A percentile compares a stretch with the other conserved stretches of the same genome.
phyloP scores from a whole-genome alignment of 2,329 filamentous ascomycete genomes.

The Xylariaceae sp. region DNA sequence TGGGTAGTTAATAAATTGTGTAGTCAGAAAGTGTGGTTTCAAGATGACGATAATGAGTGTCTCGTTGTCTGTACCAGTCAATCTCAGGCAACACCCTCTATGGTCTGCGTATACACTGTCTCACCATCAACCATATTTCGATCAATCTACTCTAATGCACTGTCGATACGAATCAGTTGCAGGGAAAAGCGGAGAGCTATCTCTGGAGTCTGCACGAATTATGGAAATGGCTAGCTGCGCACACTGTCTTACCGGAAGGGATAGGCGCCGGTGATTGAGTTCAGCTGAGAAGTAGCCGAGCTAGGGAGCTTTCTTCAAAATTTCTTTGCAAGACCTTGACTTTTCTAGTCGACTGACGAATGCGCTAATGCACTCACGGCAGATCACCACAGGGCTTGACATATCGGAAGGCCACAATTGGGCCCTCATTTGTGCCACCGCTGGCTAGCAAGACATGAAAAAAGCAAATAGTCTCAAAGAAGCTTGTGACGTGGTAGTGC shows the following conservation, averaged over 20 bases:
- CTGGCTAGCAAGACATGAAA: conserved; percentile 13
- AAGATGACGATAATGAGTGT: neutral
- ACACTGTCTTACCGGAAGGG: conserved; percentile 3
- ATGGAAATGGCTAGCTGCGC: conserved; percentile 1
- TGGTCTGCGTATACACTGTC: too few species aligned
- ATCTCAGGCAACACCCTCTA: neutral
- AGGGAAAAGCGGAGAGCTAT: neutral
- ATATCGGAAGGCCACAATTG: conserved; percentile 15
- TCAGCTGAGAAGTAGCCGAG: neutral
- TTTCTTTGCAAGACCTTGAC: conserved; percentile 1
- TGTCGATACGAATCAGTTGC: neutral
- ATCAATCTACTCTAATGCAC: neutral
- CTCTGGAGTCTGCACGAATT: neutral
- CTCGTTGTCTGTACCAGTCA: neutral
- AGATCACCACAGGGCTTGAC: conserved; percentile 17
- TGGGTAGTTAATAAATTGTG: neutral
- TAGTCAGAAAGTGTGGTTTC: neutral
- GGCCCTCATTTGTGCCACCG: conserved; percentile 6
- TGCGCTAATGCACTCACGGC: conserved; percentile 15
- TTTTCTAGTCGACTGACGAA: neutral
- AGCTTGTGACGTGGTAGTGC: conserved; percentile 9
- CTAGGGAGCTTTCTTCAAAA: neutral
- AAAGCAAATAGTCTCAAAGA: conserved; percentile 13
- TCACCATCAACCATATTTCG: too few species aligned
- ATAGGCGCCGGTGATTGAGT: neutral